phyloP scores from a whole-genome alignment of 2,329 filamentous ascomycete genomes.

The Pseudogymnoascus sp. region DNA sequence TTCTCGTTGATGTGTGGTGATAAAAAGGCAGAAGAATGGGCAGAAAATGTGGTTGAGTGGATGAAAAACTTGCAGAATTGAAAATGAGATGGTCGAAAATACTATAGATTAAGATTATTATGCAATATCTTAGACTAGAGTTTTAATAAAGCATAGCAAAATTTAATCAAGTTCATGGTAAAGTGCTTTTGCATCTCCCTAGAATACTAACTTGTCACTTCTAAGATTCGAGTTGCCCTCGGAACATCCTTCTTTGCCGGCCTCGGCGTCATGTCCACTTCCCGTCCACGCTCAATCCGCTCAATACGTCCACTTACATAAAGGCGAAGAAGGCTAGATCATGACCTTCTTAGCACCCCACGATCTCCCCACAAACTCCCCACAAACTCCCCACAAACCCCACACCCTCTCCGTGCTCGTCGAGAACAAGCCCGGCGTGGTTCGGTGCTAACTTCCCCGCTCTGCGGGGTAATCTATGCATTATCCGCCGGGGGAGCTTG shows the following conservation, averaged over 20 bases:
- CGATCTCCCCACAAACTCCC: not conserved
- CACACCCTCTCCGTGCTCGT: too few relatives aligned
- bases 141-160: not conserved
- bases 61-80: conserved; percentile 15
- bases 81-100: not conserved
- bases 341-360: not conserved
- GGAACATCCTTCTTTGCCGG: not conserved
- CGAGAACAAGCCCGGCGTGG: not conserved
- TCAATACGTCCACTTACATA: not conserved
- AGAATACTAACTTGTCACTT: not conserved
- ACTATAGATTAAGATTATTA: not conserved
- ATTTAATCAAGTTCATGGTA: not conserved
- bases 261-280: not conserved
- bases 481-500: not conserved
- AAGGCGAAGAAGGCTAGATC: not conserved
- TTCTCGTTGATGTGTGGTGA: conserved; percentile 24
- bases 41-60: conserved; percentile 24
- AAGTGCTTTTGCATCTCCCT: not conserved
- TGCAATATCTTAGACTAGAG: not conserved
- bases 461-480: not conserved
- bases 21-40: conserved; percentile 26
- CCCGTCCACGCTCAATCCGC: not conserved
- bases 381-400: not conserved
- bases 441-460: not conserved
- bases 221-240: not conserved